Evolutionary conservation across 2,329 filamentous ascomycete genomes (phyloP).

Genomic region (Fusarium coffeatum): DNA sequence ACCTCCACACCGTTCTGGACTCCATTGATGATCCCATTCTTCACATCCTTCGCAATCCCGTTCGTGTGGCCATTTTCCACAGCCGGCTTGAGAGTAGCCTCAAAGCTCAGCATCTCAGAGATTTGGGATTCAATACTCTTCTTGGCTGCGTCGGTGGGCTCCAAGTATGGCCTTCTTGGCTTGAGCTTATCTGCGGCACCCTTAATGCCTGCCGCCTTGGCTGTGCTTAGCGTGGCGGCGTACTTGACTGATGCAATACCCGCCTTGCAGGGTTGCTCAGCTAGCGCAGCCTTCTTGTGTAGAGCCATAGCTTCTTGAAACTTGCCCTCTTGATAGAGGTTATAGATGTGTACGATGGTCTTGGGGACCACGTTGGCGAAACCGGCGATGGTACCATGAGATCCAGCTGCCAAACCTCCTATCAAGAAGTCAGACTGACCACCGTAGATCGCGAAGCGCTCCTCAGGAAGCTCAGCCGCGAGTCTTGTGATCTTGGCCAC

Average conservation of each 20-base stretch:
- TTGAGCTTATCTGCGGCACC: conserved; percentile 67
- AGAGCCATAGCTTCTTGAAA: conserved; percentile 68
- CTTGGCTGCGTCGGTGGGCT: conserved; percentile 57
- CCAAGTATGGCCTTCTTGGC: conserved; percentile 71
- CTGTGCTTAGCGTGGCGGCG: conserved; percentile 70
- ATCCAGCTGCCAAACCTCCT: conserved; percentile 68
- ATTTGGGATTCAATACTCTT: conserved; percentile 55
- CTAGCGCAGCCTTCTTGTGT: conserved; percentile 71
- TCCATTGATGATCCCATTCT: not conserved
- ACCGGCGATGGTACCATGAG: conserved; percentile 70
- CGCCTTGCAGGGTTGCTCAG: conserved; percentile 73
- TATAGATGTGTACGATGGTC: conserved; percentile 68
- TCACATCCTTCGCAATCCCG: not conserved
- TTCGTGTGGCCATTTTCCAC: not conserved
- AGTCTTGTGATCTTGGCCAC: conserved; percentile 78
- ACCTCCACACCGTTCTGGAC: not conserved
- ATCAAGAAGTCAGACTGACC: conserved; percentile 80
- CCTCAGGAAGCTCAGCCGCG: conserved; percentile 59
- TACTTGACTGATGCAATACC: conserved; percentile 77
- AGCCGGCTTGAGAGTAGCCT: conserved; percentile 36
- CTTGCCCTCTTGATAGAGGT: conserved; percentile 68
- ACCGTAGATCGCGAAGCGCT: conserved; percentile 73
- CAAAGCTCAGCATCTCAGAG: conserved; percentile 57
- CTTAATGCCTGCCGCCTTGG: conserved; percentile 68
- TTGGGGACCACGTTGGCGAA: conserved; percentile 72